Conservation (phyloP, 805 yeast species). For the Limtongia smithiae region DNA sequence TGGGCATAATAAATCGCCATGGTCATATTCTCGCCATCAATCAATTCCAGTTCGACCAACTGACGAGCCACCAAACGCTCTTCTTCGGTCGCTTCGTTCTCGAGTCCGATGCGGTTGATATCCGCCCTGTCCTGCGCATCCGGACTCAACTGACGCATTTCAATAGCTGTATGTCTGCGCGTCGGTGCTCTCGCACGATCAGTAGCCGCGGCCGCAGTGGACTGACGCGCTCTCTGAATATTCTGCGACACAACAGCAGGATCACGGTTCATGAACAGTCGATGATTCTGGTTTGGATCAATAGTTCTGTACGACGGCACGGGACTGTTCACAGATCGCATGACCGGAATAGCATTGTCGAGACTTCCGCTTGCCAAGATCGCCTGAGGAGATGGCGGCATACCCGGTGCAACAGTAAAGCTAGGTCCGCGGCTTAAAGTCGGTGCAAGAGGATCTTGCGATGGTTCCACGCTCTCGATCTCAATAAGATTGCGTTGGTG, state of each 20-base stretch:
- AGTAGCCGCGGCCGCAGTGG: slow-evolving; percentile 1
- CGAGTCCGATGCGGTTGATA: slow-evolving; percentile 22
- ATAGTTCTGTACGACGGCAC: slow-evolving; percentile 9
- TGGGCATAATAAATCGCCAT: slow-evolving; percentile 26
- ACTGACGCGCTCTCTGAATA: slow-evolving; percentile 10
- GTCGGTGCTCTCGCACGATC: slow-evolving; percentile 7
- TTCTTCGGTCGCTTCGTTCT: slow-evolving; percentile 18
- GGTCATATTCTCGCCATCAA: slow-evolving; percentile 23
- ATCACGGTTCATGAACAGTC: slow-evolving; percentile 12
- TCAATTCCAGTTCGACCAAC: slow-evolving; percentile 23
- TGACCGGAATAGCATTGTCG: not conserved
- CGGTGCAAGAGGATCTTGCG: slow-evolving; percentile 19
- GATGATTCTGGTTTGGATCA: too few relatives aligned
- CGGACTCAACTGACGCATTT: slow-evolving; percentile 24
- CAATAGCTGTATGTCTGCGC: slow-evolving; percentile 15
- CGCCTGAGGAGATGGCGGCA: slow-evolving; percentile 20
- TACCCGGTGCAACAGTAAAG: slow-evolving; percentile 11
- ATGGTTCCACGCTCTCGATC: slow-evolving; percentile 16
- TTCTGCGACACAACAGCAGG: slow-evolving; percentile 4
- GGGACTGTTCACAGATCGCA: slow-evolving; percentile 5
- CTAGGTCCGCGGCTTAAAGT: slow-evolving; percentile 5
- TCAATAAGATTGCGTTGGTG: slow-evolving; percentile 12
- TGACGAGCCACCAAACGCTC: slow-evolving; percentile 23
- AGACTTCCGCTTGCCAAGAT: not conserved
- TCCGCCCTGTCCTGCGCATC: slow-evolving; percentile 27